Percentiles rank a stretch among this genome's conserved stretches.
These are phyloP conservation scores for Suzukiozyma palmioleophila DNA, from an alignment of 1,139 yeast genomes.

Conservation along the genomic window DNA sequence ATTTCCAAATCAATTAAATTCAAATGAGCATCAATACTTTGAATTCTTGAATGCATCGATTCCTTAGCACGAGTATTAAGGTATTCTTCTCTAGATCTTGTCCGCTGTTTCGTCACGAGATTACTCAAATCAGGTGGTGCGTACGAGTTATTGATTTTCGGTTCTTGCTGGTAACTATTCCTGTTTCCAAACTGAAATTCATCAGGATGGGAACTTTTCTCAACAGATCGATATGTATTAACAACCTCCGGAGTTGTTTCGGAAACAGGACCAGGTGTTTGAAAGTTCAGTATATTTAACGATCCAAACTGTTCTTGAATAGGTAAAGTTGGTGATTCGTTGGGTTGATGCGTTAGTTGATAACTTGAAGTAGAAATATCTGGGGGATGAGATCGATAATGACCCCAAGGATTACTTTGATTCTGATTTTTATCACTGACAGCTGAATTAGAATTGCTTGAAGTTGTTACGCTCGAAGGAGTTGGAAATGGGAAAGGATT, in stretches of 20 bases:
- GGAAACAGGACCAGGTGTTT: constrained; percentile 1
- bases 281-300: not conserved
- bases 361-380: too few relatives aligned
- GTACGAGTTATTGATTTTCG: not conserved
- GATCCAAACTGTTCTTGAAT: constrained; percentile 1
- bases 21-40: not conserved
- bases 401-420: constrained; percentile 26
- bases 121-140: constrained; percentile 1
- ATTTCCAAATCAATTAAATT: constrained; percentile 39
- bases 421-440: constrained; percentile 7
- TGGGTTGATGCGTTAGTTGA: not conserved
- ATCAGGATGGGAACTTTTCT: not conserved
- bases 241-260: not conserved
- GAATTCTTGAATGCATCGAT: not conserved
- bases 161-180: not conserved
- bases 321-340: not conserved
- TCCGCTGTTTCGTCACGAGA: not conserved
- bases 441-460: constrained; percentile 12
- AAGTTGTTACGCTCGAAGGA: not conserved
- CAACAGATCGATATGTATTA: too few relatives aligned
- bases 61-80: not conserved
- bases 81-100: not conserved
- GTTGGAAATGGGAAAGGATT: constrained; percentile 12
- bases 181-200: not conserved
- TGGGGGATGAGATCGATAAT: constrained; percentile 9